Percentiles rank a stretch among this genome's conserved stretches.
phyloP scores from a whole-genome alignment of 78 protist species.

The Creolimax fragrantissima region DNA sequence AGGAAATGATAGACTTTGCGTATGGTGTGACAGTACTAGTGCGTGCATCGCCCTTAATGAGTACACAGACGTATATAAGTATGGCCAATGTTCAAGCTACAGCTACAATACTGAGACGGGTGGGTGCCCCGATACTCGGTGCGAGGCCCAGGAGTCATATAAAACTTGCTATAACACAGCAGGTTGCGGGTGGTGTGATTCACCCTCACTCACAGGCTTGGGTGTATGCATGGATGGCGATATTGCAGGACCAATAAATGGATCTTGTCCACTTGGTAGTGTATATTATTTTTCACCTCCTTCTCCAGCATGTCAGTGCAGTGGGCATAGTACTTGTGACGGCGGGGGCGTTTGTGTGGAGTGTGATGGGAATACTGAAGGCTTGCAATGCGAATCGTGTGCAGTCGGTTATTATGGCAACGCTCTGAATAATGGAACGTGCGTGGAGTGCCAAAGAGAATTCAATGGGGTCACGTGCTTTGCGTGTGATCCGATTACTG shows the following conservation, averaged over 20 bases:
- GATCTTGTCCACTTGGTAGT: background rate
- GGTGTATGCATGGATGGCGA: background rate
- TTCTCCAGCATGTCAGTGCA: background rate
- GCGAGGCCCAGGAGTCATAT: background rate
- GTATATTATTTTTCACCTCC: background rate
- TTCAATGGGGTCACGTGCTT: background rate
- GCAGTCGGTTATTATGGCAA: background rate
- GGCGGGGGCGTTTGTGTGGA: background rate
- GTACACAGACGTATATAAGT: background rate
- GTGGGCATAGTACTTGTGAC: background rate
- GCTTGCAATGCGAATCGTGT: background rate
- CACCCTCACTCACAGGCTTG: background rate
- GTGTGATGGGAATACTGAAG: background rate
- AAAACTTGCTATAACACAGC: background rate
- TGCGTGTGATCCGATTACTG: background rate
- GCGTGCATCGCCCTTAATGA: background rate
- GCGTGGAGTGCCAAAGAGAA: background rate
- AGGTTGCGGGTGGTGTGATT: background rate
- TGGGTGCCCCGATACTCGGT: background rate
- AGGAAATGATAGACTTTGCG: background rate
- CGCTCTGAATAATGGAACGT: background rate
- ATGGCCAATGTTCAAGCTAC: background rate
- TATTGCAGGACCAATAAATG: background rate
- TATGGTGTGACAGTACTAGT: background rate
- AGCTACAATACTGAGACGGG: background rate